Evolutionary conservation across 208 protist species (phyloP).

Genomic region (Leptomonas pyrrhocoris): DNA sequence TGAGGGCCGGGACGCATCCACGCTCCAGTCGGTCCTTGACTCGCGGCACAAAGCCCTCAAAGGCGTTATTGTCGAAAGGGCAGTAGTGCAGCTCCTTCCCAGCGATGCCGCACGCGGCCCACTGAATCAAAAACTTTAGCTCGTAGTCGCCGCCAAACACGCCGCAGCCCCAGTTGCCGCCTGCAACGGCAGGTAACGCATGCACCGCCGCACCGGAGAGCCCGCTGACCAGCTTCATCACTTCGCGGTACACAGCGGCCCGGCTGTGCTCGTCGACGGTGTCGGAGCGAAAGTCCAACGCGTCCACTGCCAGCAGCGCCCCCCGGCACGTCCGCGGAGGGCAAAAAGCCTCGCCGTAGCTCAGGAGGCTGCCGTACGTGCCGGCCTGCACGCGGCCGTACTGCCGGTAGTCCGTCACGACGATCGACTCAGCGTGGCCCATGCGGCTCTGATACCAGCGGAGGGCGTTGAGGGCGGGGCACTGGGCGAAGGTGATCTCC

Average conservation of each 20-base stretch:
- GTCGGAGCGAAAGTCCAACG: constrained; percentile 36
- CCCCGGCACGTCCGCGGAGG: constrained; percentile 10
- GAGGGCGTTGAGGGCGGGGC: constrained; percentile 53
- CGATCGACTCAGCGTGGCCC: constrained; percentile 44
- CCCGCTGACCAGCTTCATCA: constrained; percentile 33
- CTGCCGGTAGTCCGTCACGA: constrained; percentile 36
- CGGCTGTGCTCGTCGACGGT: constrained; percentile 17
- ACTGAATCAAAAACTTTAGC: constrained; percentile 73
- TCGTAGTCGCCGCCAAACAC: constrained; percentile 74
- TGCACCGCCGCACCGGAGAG: constrained; percentile 1
- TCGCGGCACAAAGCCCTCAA: not conserved
- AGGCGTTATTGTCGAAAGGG: constrained; percentile 34
- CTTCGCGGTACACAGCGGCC: constrained; percentile 18
- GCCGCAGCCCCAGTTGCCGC: constrained; percentile 86
- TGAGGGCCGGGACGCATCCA: constrained; percentile 9
- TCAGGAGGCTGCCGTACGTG: constrained; percentile 49
- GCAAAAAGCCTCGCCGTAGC: constrained; percentile 23
- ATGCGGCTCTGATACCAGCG: constrained; percentile 47
- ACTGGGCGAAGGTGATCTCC: constrained; percentile 74
- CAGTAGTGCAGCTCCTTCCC: constrained; percentile 45
- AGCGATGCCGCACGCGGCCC: constrained; percentile 43
- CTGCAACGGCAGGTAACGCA: constrained; percentile 24
- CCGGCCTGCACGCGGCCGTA: constrained; percentile 30
- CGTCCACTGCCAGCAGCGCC: constrained; percentile 37
- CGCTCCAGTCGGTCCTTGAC: not conserved